Evolutionary conservation across 495 filamentous ascomycete species (phyloP).

Genomic region (Talaromyces trachyspermus): DNA sequence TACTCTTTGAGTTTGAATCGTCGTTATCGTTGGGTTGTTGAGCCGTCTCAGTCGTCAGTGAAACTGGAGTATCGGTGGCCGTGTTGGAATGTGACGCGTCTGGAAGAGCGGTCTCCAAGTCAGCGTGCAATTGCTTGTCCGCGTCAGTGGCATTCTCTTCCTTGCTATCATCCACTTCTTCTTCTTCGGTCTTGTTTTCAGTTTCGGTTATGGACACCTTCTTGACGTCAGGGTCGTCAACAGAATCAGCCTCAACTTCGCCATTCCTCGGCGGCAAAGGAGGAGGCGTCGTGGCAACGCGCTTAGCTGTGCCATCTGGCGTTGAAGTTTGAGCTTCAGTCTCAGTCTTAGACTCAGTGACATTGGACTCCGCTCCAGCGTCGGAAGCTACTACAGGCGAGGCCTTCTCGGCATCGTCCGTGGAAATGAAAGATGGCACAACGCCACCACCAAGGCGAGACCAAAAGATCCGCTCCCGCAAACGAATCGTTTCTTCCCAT

Average conservation of each 20-base stretch:
- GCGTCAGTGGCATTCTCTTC: not conserved
- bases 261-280: not conserved
- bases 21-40: not conserved
- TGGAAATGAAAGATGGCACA: slow-evolving; percentile 51
- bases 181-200: not conserved
- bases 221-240: slow-evolving; percentile 3
- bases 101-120: slow-evolving; percentile 1
- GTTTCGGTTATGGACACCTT: not conserved
- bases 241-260: not conserved
- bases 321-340: not conserved
- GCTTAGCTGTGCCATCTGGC: not conserved
- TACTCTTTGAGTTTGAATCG: not conserved
- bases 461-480: slow-evolving; percentile 97
- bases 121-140: not conserved
- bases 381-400: slow-evolving; percentile 1
- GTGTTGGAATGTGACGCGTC: slow-evolving; percentile 6
- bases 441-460: slow-evolving; percentile 82
- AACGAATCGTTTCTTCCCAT: slow-evolving; percentile 86
- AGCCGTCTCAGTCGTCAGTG: not conserved
- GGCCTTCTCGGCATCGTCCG: slow-evolving; percentile 8
- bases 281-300: not conserved
- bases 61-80: not conserved
- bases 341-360: not conserved
- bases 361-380: not conserved
- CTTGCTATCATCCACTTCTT: not conserved